Evolutionary conservation across 441 rosid genomes (phyloP).

Genomic region (Rhodomyrtus psidioides): DNA sequence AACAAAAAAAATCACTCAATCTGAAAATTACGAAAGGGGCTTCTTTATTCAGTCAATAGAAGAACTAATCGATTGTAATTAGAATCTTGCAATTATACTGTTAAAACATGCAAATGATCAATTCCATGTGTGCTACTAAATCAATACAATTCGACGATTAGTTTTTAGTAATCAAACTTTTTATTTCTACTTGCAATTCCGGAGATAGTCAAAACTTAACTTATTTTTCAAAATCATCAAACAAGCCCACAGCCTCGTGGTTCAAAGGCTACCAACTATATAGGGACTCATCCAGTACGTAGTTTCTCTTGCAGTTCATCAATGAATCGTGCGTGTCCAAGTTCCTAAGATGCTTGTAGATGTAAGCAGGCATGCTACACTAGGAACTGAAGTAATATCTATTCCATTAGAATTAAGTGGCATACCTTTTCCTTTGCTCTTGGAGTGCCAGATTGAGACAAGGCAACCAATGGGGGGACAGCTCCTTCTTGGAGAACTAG

Average conservation of each 20-base stretch:
- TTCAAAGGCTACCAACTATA: background rate
- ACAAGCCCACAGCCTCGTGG: background rate
- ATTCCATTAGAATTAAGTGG: background rate
- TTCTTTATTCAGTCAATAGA: background rate
- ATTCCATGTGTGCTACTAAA: background rate
- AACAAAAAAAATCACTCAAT: background rate
- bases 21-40: background rate
- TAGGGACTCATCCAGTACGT: background rate
- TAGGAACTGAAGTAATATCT: background rate
- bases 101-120: too few relatives aligned
- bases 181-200: too few relatives aligned
- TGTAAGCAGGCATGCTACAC: background rate
- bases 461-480: conserved; percentile 87
- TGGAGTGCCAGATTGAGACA: conserved; percentile 90
- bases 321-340: background rate
- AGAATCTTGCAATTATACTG: too few relatives aligned
- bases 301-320: background rate
- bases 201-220: too few relatives aligned
- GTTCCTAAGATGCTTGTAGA: background rate
- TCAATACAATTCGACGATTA: background rate
- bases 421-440: conserved; percentile 94
- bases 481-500: conserved; percentile 95
- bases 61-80: background rate
- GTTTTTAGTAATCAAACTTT: too few relatives aligned
- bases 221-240: too few relatives aligned